phyloP scores from a whole-genome alignment of 1,284 basidiomycete species.

The Microbotryum lychnidis-dioicae region DNA sequence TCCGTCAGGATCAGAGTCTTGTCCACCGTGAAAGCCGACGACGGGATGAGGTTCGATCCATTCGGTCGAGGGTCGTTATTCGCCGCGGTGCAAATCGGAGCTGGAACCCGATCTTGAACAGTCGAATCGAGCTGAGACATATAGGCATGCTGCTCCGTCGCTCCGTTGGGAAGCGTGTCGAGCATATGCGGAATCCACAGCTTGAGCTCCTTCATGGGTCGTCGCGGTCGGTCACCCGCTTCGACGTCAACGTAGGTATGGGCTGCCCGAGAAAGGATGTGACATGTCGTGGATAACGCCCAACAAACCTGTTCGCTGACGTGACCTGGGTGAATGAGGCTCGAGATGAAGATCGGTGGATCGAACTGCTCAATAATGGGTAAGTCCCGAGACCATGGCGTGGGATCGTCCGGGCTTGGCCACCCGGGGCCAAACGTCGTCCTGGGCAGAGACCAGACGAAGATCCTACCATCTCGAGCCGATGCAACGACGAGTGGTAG shows the following conservation, averaged over 20 bases:
- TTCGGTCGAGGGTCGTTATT: no score
- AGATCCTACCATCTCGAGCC: slow-evolving; percentile 14
- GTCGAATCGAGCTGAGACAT: no score
- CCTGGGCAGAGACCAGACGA: slow-evolving; percentile 8
- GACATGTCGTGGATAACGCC: neutral
- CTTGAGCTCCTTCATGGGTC: neutral
- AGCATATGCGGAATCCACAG: neutral
- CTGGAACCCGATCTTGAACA: no score
- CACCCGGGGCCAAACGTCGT: neutral
- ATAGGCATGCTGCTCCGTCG: neutral
- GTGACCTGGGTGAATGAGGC: slow-evolving; percentile 12
- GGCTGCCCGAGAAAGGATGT: slow-evolving; percentile 5
- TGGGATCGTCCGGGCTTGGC: neutral
- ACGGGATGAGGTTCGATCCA: no score
- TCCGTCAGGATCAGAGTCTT: no score
- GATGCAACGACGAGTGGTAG: slow-evolving; percentile 11
- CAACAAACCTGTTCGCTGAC: slow-evolving; percentile 11
- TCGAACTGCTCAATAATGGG: neutral
- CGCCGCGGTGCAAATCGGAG: no score
- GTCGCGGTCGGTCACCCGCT: neutral
- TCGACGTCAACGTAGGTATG: neutral
- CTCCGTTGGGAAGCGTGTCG: neutral
- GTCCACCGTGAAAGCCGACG: no score
- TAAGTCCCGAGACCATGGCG: neutral
- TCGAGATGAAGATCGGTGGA: slow-evolving; percentile 13